Conservation (phyloP, 192 early-diverging fungal genomes). For the Thoreauomyces humboldtii region DNA sequence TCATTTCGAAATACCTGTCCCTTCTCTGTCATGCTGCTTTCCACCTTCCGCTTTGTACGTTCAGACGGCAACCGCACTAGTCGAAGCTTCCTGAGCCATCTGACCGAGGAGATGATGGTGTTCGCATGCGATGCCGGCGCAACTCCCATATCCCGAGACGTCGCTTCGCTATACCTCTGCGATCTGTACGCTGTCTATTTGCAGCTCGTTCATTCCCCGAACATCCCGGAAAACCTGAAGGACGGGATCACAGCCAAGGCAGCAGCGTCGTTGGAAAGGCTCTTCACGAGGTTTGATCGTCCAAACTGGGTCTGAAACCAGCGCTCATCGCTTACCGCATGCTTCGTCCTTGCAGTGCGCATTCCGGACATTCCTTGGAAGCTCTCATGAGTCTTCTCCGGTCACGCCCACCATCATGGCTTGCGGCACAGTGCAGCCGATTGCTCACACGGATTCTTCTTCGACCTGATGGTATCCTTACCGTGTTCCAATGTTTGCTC, state of each 20-base stretch:
- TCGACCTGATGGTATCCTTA: constrained; percentile 57
- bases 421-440: constrained; percentile 60
- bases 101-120: not conserved
- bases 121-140: not conserved
- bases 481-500: constrained; percentile 67
- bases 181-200: constrained; percentile 39
- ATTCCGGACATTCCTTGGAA: constrained; percentile 59
- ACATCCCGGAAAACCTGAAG: not conserved
- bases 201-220: not conserved
- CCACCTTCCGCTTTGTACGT: no score
- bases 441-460: constrained; percentile 69
- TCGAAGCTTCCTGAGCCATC: not conserved
- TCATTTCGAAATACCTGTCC: not conserved
- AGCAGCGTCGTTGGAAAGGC: not conserved
- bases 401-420: constrained; percentile 58
- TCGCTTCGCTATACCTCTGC: constrained; percentile 30
- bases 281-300: constrained; percentile 12
- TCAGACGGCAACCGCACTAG: no score
- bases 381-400: constrained; percentile 65
- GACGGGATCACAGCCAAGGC: not conserved
- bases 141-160: not conserved
- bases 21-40: not conserved
- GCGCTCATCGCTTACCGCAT: no score
- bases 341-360: constrained; percentile 14
- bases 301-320: no score